Evolutionary conservation across 1,284 basidiomycete species (phyloP).

Genomic region (Cutaneotrichosporon sp.): DNA sequence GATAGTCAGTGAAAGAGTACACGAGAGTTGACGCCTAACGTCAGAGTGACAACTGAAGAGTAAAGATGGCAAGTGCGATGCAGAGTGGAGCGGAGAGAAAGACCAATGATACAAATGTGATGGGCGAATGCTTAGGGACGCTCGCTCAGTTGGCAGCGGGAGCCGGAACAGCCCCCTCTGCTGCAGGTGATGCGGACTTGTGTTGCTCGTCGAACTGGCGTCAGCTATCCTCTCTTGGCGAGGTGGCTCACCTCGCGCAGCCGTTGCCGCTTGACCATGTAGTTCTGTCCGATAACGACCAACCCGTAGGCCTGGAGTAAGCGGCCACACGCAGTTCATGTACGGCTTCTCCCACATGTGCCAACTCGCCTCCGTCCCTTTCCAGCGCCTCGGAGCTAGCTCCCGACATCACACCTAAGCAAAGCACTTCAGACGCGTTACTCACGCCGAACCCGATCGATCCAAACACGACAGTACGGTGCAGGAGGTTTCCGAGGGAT

Average conservation of each 20-base stretch:
- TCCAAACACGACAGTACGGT: constrained; percentile 18
- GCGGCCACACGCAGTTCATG: not conserved
- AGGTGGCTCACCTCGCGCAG: constrained; percentile 2
- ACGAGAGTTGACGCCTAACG: too few relatives aligned
- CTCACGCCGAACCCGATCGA: constrained; percentile 19
- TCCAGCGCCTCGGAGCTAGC: too few relatives aligned
- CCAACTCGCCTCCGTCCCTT: too few relatives aligned
- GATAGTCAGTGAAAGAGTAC: too few relatives aligned
- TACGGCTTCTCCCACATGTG: not conserved
- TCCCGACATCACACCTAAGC: too few relatives aligned
- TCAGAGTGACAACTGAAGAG: too few relatives aligned
- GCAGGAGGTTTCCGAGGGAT: constrained; percentile 17
- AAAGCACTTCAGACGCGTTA: too few relatives aligned
- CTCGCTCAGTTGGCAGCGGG: not conserved
- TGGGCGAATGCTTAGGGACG: too few relatives aligned
- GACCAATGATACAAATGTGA: too few relatives aligned
- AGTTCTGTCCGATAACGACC: constrained; percentile 19
- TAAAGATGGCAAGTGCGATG: not conserved
- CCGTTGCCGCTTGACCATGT: constrained; percentile 14
- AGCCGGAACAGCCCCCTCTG: not conserved
- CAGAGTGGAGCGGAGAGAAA: not conserved
- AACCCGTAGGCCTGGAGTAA: constrained; percentile 18
- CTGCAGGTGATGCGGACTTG: not conserved
- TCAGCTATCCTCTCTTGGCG: not conserved
- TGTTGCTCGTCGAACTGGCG: constrained; percentile 4